Base-by-base conservation (phyloP, 2,329 filamentous ascomycete species). In the Trichoderma hamatum region DNA sequence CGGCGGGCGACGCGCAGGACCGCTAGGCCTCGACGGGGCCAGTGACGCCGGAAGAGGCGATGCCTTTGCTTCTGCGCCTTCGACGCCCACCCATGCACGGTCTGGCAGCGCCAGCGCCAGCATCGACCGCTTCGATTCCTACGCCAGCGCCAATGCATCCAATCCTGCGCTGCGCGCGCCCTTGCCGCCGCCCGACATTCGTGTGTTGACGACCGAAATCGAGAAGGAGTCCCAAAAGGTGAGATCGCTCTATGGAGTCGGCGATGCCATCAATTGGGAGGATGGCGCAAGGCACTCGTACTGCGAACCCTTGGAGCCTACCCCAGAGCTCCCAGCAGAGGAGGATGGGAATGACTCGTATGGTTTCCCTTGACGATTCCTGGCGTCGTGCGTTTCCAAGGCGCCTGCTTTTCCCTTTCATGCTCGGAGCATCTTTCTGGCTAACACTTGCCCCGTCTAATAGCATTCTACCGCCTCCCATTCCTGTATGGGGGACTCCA, bases 181-280 rank as follows among this genome's bases (percentile, higher is more conserved):
- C 28, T 16, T 56, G 30, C 73, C 80, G 64, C 84, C 80, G 67
- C 84, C 85, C 72, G 83, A 82, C 77, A 85, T 86, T 73, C 83
- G 82, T 73, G 78, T 88, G 75, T 80, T 87, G 77, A 81, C 85
- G 74, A 80, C 81, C 77, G 85, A 88, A 74, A 78, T 84, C 75
- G 86, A 88, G 82, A 85, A 84, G 81, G 86, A 89, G 81, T 89
- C 86, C 81, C 85, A 86, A 85, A 88, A 88, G 84, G 86, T 89
- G 84, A 88, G 86, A 84, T 88, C 86, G 80, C 86, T 89, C 80
- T 89, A 89, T 83, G 83, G 85, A 81, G 82, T 82, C 76, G 83
- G 83, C 80, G 85, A 86, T 76, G 79, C 78, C 78, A 78, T 84
- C 79, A 80, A 79, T 72, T 85, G 83, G 83, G 84, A 86, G 78